These are phyloP conservation scores for Noccaea bulbosa DNA, from an alignment of 345 rosid species.

Conservation along the genomic window DNA sequence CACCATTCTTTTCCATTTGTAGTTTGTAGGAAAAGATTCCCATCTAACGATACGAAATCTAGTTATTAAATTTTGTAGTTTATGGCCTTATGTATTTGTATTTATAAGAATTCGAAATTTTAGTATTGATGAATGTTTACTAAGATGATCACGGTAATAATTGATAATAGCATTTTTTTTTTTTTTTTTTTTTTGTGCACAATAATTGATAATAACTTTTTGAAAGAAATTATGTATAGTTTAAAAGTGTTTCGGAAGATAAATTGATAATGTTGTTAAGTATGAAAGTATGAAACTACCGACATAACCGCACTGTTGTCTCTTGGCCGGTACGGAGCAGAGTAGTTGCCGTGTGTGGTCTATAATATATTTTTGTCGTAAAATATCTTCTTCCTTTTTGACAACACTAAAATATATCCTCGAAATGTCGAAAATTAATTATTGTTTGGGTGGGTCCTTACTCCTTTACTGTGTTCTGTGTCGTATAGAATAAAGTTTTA, in stretches of 20 bases:
- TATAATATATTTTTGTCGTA: background rate
- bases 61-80: background rate
- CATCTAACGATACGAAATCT: background rate
- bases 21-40: background rate
- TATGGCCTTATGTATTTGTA: background rate
- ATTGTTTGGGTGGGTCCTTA: conserved; percentile 21
- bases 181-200: no score
- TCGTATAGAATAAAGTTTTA: background rate
- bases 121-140: background rate
- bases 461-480: background rate
- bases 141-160: background rate
- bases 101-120: no score
- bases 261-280: background rate
- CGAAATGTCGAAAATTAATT: background rate
- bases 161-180: background rate
- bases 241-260: background rate
- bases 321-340: conserved; percentile 21
- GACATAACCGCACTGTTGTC: conserved; percentile 34
- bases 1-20: background rate
- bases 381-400: background rate
- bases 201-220: background rate
- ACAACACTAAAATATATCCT: background rate
- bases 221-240: background rate
- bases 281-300: conserved; percentile 16
- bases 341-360: conserved; percentile 11